Evolutionary conservation across 2,329 filamentous ascomycete species (phyloP).

Genomic region (Cladosporium sp.): DNA sequence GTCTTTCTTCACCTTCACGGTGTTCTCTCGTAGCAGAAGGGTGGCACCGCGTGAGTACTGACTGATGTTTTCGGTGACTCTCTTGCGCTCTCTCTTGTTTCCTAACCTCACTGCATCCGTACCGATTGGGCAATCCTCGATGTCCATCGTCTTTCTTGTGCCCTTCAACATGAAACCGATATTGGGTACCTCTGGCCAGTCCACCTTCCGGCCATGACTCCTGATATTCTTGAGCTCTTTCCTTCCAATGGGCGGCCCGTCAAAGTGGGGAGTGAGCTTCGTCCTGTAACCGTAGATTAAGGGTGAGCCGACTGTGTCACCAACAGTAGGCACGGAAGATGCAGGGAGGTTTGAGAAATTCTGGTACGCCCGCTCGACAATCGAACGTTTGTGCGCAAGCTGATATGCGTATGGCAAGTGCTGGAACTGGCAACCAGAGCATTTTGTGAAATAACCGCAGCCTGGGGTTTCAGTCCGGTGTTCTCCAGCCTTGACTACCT

Average conservation of each 20-base stretch:
- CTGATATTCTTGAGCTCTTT: constrained; percentile 38
- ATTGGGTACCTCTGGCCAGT: constrained; percentile 63
- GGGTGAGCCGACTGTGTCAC: constrained; percentile 84
- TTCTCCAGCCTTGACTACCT: constrained; percentile 67
- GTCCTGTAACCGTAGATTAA: constrained; percentile 91
- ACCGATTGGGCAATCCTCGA: constrained; percentile 95
- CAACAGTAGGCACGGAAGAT: constrained; percentile 68
- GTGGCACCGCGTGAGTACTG: constrained; percentile 81
- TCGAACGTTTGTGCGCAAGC: constrained; percentile 73
- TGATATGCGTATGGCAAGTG: constrained; percentile 90
- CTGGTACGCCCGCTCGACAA: constrained; percentile 85
- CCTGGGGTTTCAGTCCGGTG: constrained; percentile 70
- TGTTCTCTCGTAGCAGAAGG: constrained; percentile 82
- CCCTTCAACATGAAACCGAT: constrained; percentile 91
- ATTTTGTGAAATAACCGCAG: constrained; percentile 83
- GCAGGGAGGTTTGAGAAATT: constrained; percentile 84
- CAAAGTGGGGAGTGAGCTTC: constrained; percentile 95
- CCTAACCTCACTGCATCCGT: constrained; percentile 79
- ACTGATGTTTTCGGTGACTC: constrained; percentile 65
- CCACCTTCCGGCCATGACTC: constrained; percentile 49
- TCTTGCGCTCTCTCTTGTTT: constrained; percentile 71
- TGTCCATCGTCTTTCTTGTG: constrained; percentile 76
- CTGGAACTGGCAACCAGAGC: constrained; percentile 94
- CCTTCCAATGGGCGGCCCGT: constrained; percentile 58
- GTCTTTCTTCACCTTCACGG: constrained; percentile 58